Percentiles rank a stretch among this genome's conserved stretches.
These are phyloP conservation scores for Scutellaria barbata DNA, from an alignment of 257 asterid genomes.

Conservation along the genomic window DNA sequence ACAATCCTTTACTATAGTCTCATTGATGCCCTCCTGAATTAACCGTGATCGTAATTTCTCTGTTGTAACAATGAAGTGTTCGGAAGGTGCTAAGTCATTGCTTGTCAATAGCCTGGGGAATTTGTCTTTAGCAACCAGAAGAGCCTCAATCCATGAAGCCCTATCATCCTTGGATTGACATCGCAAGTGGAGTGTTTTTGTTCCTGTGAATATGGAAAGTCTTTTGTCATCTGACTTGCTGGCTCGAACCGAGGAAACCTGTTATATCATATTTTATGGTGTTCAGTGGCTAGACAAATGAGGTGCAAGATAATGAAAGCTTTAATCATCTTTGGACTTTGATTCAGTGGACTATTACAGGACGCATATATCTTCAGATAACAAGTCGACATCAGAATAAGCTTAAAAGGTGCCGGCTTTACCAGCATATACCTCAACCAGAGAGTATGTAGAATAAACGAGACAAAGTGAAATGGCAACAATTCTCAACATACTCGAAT, in stretches of 20 bases:
- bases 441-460: not conserved
- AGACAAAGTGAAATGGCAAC: constrained; percentile 21
- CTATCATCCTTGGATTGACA: constrained; percentile 91
- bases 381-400: constrained; percentile 29
- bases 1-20: constrained; percentile 76
- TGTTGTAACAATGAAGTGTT: constrained; percentile 82
- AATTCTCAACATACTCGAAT: not conserved
- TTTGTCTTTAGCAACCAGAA: constrained; percentile 85
- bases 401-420: constrained; percentile 22
- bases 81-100: constrained; percentile 76
- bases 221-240: constrained; percentile 98
- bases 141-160: constrained; percentile 92
- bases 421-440: constrained; percentile 20
- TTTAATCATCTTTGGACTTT: not conserved
- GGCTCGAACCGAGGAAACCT: constrained; percentile 97
- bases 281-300: constrained; percentile 35
- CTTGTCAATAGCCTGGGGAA: constrained; percentile 90
- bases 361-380: constrained; percentile 30
- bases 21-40: constrained; percentile 76
- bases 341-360: constrained; percentile 16
- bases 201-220: constrained; percentile 94
- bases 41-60: constrained; percentile 75
- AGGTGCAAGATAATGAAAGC: constrained; percentile 19
- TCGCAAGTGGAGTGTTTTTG: constrained; percentile 93
- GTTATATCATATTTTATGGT: constrained; percentile 36